Percentiles rank a stretch among this genome's conserved stretches.
Conservation (phyloP, 352 stramenopile species). For the Phytopythium aichiense region DNA sequence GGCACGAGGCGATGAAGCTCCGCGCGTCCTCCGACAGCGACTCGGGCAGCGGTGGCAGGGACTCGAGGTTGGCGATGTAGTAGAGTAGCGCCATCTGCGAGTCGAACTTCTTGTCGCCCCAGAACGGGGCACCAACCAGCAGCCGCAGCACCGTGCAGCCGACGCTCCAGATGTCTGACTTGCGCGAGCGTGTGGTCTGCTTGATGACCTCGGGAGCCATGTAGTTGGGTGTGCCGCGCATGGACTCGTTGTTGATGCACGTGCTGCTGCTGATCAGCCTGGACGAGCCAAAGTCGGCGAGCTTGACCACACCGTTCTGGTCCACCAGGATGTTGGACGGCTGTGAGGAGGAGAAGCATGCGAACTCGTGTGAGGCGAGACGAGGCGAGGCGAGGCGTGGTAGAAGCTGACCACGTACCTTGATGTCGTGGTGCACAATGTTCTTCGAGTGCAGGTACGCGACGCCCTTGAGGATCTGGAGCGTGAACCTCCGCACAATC, state of each 20-base stretch:
- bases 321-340: slow-evolving; percentile 94
- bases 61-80: slow-evolving; percentile 50
- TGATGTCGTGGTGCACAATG: slow-evolving; percentile 83
- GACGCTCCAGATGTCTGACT: slow-evolving; percentile 84
- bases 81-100: slow-evolving; percentile 64
- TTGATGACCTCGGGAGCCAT: slow-evolving; percentile 90
- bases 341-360: slow-evolving; percentile 10
- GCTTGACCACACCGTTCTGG: slow-evolving; percentile 91
- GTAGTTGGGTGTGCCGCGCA: slow-evolving; percentile 83
- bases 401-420: slow-evolving; percentile 23
- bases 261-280: slow-evolving; percentile 54
- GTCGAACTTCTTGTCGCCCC: slow-evolving; percentile 80
- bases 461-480: slow-evolving; percentile 82
- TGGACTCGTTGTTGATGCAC: slow-evolving; percentile 42
- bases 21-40: slow-evolving; percentile 33
- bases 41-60: slow-evolving; percentile 33
- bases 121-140: slow-evolving; percentile 56
- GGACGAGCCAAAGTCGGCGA: slow-evolving; percentile 93
- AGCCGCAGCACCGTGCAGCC: slow-evolving; percentile 80
- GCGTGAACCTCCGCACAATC: slow-evolving; percentile 69
- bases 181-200: slow-evolving; percentile 62
- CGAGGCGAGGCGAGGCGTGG: too few relatives aligned
- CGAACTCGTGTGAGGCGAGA: too few relatives aligned
- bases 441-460: slow-evolving; percentile 83
- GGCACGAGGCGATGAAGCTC: slow-evolving; percentile 46